A percentile compares a stretch with the other conserved stretches of the same genome.
Conservation (phyloP, 2,329 filamentous ascomycete genomes). For the Xylariaceae sp. region DNA sequence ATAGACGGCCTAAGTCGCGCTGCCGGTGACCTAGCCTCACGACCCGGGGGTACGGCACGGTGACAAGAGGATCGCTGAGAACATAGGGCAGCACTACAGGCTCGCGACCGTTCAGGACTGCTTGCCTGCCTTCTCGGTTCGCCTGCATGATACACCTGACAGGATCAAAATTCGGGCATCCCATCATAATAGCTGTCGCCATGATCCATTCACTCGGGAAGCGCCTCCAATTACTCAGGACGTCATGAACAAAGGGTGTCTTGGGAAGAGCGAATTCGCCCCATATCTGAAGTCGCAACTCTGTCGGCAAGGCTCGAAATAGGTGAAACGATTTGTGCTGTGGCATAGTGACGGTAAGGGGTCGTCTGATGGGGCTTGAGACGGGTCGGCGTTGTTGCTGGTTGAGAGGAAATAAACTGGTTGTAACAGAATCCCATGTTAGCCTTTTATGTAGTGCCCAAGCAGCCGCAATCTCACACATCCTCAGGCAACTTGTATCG, state of each 20-base stretch:
- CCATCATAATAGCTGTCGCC: no score
- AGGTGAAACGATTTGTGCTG: background rate
- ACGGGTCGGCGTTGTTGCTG: background rate
- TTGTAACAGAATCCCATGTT: background rate
- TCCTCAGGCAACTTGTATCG: no score
- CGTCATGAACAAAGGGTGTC: background rate
- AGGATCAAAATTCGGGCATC: no score
- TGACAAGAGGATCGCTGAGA: no score
- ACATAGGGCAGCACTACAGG: background rate
- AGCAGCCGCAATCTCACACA: background rate
- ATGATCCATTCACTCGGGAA: no score
- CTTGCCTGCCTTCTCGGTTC: background rate
- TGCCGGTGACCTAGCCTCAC: no score
- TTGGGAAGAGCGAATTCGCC: background rate
- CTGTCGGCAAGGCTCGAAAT: background rate
- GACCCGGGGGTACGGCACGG: no score
- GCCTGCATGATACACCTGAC: background rate
- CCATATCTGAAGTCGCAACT: background rate
- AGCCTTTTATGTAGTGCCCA: background rate
- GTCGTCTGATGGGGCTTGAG: background rate
- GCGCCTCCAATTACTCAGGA: no score
- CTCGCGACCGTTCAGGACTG: background rate
- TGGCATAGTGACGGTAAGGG: background rate
- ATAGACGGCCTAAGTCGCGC: no score
- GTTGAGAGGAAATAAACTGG: background rate